Conservation (phyloP, 345 rosid species). For the Arabidopsis suecica region DNA sequence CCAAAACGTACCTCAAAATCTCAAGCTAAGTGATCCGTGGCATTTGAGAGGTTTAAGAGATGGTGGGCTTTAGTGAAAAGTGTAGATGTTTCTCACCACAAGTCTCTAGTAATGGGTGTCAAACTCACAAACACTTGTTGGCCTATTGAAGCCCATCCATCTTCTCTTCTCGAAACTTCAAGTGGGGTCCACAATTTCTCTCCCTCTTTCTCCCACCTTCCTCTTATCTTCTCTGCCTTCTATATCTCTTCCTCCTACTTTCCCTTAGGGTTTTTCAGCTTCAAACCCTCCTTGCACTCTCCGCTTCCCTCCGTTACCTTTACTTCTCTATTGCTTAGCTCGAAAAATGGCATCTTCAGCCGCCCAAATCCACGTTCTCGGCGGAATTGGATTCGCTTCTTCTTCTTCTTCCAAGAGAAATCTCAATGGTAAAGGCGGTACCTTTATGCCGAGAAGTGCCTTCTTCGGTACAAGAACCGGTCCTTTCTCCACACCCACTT, state of each 20-base stretch:
- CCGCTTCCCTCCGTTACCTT: background rate
- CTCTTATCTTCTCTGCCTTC: conserved; percentile 41
- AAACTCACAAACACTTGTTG: background rate
- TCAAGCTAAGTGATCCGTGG: background rate
- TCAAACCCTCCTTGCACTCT: background rate
- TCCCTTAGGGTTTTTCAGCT: background rate
- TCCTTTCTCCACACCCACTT: conserved; percentile 42
- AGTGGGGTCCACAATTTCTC: conserved; percentile 13
- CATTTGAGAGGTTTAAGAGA: background rate
- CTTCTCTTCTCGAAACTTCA: conserved; percentile 29
- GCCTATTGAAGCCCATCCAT: conserved; percentile 29
- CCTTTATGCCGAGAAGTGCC: conserved; percentile 44
- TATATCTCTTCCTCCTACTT: background rate
- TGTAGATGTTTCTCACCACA: background rate
- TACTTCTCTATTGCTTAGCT: background rate
- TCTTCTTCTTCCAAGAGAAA: conserved; percentile 43
- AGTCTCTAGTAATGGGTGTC: background rate
- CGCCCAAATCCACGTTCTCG: conserved; percentile 75
- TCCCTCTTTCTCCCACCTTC: conserved; percentile 19
- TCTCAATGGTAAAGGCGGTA: conserved; percentile 5
- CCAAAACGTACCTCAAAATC: too few relatives aligned
- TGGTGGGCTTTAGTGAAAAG: background rate
- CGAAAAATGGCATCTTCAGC: conserved; percentile 72
- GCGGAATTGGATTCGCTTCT: conserved; percentile 53
- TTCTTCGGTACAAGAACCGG: conserved; percentile 61